Conservation (phyloP, 2,329 filamentous ascomycete genomes). For the Harringtonia lauricola region DNA sequence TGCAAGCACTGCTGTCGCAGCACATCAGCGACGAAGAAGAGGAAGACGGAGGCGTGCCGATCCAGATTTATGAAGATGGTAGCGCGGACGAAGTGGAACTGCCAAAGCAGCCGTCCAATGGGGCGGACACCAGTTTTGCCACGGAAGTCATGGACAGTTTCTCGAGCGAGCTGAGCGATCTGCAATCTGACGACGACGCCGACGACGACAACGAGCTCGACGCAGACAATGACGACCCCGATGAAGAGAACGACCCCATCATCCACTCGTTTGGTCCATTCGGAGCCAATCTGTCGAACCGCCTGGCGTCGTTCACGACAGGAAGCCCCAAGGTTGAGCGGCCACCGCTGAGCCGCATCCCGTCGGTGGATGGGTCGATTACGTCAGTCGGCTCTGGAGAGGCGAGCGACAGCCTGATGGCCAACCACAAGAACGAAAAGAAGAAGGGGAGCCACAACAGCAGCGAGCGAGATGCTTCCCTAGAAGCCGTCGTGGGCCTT, state of each 20-base stretch:
- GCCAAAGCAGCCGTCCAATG: slow-evolving; percentile 19
- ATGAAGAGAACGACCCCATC: slow-evolving; percentile 91
- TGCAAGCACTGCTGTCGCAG: slow-evolving; percentile 32
- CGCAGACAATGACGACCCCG: slow-evolving; percentile 67
- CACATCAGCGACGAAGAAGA: slow-evolving; percentile 16
- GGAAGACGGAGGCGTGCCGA: slow-evolving; percentile 26
- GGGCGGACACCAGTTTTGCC: slow-evolving; percentile 32
- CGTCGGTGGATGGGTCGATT: slow-evolving; percentile 10
- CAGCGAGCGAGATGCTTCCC: background rate
- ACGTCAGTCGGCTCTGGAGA: slow-evolving; percentile 7
- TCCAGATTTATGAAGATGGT: slow-evolving; percentile 66
- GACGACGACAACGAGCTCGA: slow-evolving; percentile 62
- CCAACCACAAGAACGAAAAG: background rate
- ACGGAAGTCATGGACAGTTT: slow-evolving; percentile 42
- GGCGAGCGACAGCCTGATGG: background rate
- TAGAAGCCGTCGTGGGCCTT: slow-evolving; percentile 11
- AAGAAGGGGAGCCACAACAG: background rate
- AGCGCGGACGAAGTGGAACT: slow-evolving; percentile 42
- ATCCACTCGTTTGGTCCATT: slow-evolving; percentile 88
- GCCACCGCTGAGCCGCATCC: slow-evolving; percentile 6
- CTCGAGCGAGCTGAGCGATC: slow-evolving; percentile 45
- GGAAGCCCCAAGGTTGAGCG: slow-evolving; percentile 45
- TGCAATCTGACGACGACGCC: slow-evolving; percentile 46
- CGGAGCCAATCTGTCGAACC: slow-evolving; percentile 72
- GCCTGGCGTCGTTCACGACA: slow-evolving; percentile 67